Percentiles rank a stretch among this genome's conserved stretches.
phyloP scores from a whole-genome alignment of 73 alveolate species.

The Halteria grandinella region DNA sequence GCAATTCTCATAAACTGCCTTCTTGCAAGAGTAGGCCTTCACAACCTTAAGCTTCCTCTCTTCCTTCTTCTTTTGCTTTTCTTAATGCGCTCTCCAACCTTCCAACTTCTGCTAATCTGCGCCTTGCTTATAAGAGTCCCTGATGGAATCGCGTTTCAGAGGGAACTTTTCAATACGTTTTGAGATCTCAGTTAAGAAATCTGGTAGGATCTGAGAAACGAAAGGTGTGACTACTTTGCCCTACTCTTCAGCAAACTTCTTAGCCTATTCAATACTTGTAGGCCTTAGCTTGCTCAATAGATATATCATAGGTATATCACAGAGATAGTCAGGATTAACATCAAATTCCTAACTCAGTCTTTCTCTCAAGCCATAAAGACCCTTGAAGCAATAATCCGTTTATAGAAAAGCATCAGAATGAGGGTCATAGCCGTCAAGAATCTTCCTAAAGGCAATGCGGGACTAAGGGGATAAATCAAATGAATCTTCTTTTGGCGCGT shows the following conservation, averaged over 20 bases:
- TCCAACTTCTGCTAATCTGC: slow-evolving; percentile 1
- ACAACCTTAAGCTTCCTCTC: slow-evolving; percentile 66
- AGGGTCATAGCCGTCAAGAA: slow-evolving; percentile 25
- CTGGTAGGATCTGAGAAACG: background rate
- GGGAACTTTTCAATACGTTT: slow-evolving; percentile 4
- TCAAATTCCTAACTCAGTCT: slow-evolving; percentile 57
- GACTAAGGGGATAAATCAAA: slow-evolving; percentile 14
- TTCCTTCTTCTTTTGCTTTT: slow-evolving; percentile 74
- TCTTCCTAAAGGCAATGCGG: background rate
- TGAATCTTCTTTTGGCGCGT: slow-evolving; percentile 6
- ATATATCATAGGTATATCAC: slow-evolving; percentile 38
- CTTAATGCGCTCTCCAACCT: slow-evolving; percentile 61
- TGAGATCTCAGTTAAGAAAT: slow-evolving; percentile 11
- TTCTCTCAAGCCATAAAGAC: slow-evolving; percentile 68
- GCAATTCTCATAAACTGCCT: slow-evolving; percentile 92
- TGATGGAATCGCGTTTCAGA: background rate
- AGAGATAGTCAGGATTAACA: slow-evolving; percentile 66
- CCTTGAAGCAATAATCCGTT: slow-evolving; percentile 54
- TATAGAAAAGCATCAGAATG: slow-evolving; percentile 37
- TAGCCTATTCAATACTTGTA: slow-evolving; percentile 1
- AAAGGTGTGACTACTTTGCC: slow-evolving; percentile 7
- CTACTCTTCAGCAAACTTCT: slow-evolving; percentile 56
- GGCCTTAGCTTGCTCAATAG: slow-evolving; percentile 34
- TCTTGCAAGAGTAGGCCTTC: slow-evolving; percentile 73
- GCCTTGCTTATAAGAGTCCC: slow-evolving; percentile 16